Evolutionary conservation across 2,329 filamentous ascomycete species (phyloP).

Genomic region (Pyricularia pennisetigena): DNA sequence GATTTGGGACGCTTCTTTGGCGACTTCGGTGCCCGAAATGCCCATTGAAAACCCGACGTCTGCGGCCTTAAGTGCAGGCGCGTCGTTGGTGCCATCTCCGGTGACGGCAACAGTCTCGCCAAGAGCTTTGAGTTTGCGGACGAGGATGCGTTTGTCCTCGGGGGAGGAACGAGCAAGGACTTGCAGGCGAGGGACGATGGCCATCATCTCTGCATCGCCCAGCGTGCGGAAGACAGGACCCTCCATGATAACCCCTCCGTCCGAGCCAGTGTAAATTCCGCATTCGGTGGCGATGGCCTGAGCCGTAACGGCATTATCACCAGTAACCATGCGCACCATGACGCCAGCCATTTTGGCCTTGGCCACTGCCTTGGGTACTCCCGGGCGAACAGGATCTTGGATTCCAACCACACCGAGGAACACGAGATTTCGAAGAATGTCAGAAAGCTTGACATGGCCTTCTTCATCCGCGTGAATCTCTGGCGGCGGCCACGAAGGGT

Average conservation of each 20-base stretch:
- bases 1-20: constrained; percentile 74
- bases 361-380: constrained; percentile 53
- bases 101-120: constrained; percentile 73
- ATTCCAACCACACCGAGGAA: constrained; percentile 64
- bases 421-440: constrained; percentile 53
- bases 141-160: constrained; percentile 64
- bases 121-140: constrained; percentile 58
- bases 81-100: constrained; percentile 75
- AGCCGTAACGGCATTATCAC: constrained; percentile 45
- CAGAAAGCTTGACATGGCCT: constrained; percentile 49
- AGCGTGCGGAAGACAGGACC: constrained; percentile 68
- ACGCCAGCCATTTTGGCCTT: constrained; percentile 57
- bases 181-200: constrained; percentile 57
- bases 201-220: constrained; percentile 51
- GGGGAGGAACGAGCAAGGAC: constrained; percentile 65
- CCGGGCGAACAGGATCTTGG: constrained; percentile 57
- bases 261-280: constrained; percentile 45
- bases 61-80: constrained; percentile 66
- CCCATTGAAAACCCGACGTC: constrained; percentile 82
- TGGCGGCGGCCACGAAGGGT: constrained; percentile 58
- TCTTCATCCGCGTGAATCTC: constrained; percentile 35
- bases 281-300: constrained; percentile 56
- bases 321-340: constrained; percentile 61
- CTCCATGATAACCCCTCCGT: constrained; percentile 53
- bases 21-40: constrained; percentile 70